Conservation (phyloP, 2,329 filamentous ascomycete species). For the Colletotrichum neosansevieriae region DNA sequence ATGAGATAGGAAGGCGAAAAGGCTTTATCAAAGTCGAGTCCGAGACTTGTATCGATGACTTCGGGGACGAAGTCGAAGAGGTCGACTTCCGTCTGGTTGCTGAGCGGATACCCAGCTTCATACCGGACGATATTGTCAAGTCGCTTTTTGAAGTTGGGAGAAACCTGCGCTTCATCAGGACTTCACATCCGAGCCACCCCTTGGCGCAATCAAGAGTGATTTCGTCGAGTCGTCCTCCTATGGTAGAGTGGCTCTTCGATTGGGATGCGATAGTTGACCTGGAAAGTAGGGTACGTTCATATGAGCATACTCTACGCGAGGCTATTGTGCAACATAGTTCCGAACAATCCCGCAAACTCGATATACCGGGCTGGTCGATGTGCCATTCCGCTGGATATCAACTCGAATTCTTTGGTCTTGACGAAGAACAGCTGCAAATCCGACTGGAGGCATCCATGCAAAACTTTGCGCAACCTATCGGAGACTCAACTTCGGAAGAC, state of each 20-base stretch:
- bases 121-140: slow-evolving; percentile 76
- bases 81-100: slow-evolving; percentile 73
- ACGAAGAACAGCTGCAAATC: slow-evolving; percentile 59
- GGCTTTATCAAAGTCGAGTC: slow-evolving; percentile 72
- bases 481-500: slow-evolving; percentile 43
- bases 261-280: slow-evolving; percentile 77
- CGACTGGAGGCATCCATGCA: slow-evolving; percentile 64
- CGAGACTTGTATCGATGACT: slow-evolving; percentile 68
- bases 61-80: slow-evolving; percentile 67
- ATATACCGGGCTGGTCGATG: neutral
- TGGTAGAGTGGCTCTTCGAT: slow-evolving; percentile 75
- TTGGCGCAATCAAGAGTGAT: slow-evolving; percentile 67
- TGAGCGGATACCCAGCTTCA: slow-evolving; percentile 77
- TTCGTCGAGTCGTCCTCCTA: slow-evolving; percentile 62
- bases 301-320: slow-evolving; percentile 58
- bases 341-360: neutral
- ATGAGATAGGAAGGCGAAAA: slow-evolving; percentile 57
- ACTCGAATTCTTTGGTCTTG: slow-evolving; percentile 63
- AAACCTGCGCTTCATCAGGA: slow-evolving; percentile 79
- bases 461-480: slow-evolving; percentile 53
- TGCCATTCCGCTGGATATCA: slow-evolving; percentile 39
- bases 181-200: slow-evolving; percentile 78
- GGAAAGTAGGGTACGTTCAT: slow-evolving; percentile 69
- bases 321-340: slow-evolving; percentile 45
- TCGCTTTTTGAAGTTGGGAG: slow-evolving; percentile 84